Evolutionary conservation across 2,329 filamentous ascomycete species (phyloP).

Genomic region (Aspergillus japonicus): DNA sequence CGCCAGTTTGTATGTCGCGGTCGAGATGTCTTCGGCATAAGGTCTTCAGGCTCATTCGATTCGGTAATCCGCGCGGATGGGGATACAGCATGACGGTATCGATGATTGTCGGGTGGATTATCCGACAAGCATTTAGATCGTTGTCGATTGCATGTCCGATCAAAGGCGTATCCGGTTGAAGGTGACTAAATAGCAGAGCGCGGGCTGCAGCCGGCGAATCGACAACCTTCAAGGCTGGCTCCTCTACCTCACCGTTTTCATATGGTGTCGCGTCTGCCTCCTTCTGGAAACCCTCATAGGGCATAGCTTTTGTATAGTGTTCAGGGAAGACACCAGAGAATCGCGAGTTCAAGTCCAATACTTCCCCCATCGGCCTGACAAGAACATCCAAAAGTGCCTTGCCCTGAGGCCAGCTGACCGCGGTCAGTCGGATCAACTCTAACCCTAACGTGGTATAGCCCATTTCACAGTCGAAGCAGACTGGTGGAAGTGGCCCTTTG

Average conservation of each 20-base stretch:
- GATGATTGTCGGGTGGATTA: conserved; percentile 80
- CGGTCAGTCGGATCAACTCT: conserved; percentile 86
- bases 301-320: conserved; percentile 68
- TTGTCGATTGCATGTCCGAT: conserved; percentile 96
- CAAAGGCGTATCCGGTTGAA: conserved; percentile 75
- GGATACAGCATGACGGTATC: conserved; percentile 86
- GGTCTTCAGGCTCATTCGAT: conserved; percentile 72
- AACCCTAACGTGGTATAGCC: conserved; percentile 85
- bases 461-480: conserved; percentile 97
- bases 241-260: conserved; percentile 21
- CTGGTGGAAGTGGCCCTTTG: conserved; percentile 43
- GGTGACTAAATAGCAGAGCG: conserved; percentile 69
- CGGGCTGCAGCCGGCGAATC: conserved; percentile 73
- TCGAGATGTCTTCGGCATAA: conserved; percentile 70
- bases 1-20: conserved; percentile 74
- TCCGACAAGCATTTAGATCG: conserved; percentile 79
- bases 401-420: conserved; percentile 79
- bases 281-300: conserved; percentile 45
- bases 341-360: conserved; percentile 86
- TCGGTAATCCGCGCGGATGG: conserved; percentile 72
- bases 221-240: conserved; percentile 67
- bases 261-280: conserved; percentile 22
- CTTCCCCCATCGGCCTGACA: conserved; percentile 76
- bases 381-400: conserved; percentile 77
- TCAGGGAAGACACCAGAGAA: conserved; percentile 84